phyloP scores from a whole-genome alignment of 2,329 filamentous ascomycete genomes.

The Penicillium sp. region DNA sequence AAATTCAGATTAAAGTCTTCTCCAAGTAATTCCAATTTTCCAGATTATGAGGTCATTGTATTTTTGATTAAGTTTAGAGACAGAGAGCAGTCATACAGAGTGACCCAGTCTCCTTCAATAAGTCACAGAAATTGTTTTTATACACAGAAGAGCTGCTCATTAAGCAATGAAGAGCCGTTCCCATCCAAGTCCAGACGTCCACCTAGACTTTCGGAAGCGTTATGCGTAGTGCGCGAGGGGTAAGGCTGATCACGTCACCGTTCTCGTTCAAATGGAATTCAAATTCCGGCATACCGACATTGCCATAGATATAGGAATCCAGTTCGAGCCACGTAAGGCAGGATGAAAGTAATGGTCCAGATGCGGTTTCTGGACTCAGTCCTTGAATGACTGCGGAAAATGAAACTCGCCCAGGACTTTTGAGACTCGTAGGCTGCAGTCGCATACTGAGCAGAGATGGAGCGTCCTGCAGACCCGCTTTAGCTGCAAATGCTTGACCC shows the following conservation, averaged over 20 bases:
- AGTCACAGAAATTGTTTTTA: background rate
- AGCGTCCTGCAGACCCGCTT: conserved; percentile 4
- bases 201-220: conserved; percentile 6
- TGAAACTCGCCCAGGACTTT: conserved; percentile 12
- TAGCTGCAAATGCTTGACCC: conserved; percentile 13
- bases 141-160: too few relatives aligned
- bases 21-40: too few relatives aligned
- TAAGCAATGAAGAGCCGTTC: background rate
- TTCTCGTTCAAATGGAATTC: conserved; percentile 19
- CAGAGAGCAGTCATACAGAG: background rate
- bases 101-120: background rate
- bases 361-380: background rate
- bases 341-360: conserved; percentile 13
- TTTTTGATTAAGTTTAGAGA: background rate
- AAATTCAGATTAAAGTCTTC: too few relatives aligned
- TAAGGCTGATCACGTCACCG: conserved; percentile 20
- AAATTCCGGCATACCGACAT: conserved; percentile 27
- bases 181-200: background rate
- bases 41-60: background rate
- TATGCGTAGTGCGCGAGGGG: conserved; percentile 19
- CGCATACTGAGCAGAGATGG: conserved; percentile 21
- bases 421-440: conserved; percentile 28
- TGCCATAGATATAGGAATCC: conserved; percentile 22
- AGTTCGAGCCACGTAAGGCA: conserved; percentile 22
- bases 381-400: conserved; percentile 24